phyloP scores from a whole-genome alignment of 2,329 filamentous ascomycete genomes.

The Fusarium tanahbumbuense region DNA sequence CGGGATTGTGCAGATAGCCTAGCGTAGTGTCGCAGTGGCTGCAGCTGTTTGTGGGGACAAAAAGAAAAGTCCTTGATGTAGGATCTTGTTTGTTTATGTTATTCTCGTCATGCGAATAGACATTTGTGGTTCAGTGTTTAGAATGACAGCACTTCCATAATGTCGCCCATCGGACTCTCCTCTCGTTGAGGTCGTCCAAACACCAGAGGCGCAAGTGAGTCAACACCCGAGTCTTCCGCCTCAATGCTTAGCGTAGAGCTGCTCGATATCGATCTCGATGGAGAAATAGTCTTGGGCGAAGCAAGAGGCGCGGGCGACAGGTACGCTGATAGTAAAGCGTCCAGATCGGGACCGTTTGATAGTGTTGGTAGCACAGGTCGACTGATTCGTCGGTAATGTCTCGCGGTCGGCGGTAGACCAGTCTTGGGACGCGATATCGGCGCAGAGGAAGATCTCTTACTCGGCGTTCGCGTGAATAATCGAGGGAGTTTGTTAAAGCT shows the following conservation, averaged over 20 bases:
- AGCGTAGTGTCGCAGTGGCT: slow-evolving; percentile 5
- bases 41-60: slow-evolving; percentile 3
- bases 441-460: slow-evolving; percentile 31
- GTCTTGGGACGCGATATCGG: slow-evolving; percentile 33
- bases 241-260: slow-evolving; percentile 38
- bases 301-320: slow-evolving; percentile 28
- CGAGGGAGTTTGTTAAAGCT: slow-evolving; percentile 35
- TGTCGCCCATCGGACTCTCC: slow-evolving; percentile 36
- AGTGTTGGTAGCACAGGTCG: slow-evolving; percentile 36
- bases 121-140: neutral
- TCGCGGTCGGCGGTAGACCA: slow-evolving; percentile 21
- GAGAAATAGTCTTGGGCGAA: slow-evolving; percentile 25
- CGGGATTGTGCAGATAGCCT: slow-evolving; percentile 13
- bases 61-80: slow-evolving; percentile 7
- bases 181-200: slow-evolving; percentile 36
- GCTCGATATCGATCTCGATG: slow-evolving; percentile 38
- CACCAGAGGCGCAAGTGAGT: slow-evolving; percentile 33
- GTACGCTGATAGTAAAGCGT: slow-evolving; percentile 38
- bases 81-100: neutral
- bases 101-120: neutral
- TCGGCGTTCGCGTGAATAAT: slow-evolving; percentile 35
- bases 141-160: slow-evolving; percentile 37
- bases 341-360: slow-evolving; percentile 29
- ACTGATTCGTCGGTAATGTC: slow-evolving; percentile 39
- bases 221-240: slow-evolving; percentile 30